Conservation (phyloP, 2,329 filamentous ascomycete genomes). For the Ceratocystis harringtonii region DNA sequence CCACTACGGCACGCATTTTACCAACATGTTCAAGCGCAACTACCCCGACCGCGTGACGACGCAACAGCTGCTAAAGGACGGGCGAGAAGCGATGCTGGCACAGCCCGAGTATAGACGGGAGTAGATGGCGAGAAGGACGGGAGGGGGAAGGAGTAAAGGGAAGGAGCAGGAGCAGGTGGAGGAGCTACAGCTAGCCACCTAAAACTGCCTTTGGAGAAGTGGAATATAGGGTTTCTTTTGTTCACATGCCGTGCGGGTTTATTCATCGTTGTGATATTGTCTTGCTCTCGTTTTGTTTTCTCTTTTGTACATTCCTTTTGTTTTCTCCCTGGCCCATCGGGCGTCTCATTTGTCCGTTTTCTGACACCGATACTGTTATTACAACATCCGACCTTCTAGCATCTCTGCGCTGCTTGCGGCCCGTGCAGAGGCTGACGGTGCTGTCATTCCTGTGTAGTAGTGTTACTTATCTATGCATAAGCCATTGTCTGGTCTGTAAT, state of each 20-base stretch:
- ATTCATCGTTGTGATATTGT: background rate
- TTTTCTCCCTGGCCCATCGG: background rate
- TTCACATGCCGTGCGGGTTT: background rate
- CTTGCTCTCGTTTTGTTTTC: background rate
- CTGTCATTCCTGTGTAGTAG: too few relatives aligned
- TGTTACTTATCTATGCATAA: too few relatives aligned
- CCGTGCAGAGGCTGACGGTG: background rate
- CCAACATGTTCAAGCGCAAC: slow-evolving; percentile 36
- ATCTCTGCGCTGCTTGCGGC: background rate
- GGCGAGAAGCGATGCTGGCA: slow-evolving; percentile 22
- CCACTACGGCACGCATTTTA: slow-evolving; percentile 38
- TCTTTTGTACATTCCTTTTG: background rate
- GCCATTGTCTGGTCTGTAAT: too few relatives aligned
- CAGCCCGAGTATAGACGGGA: slow-evolving; percentile 21
- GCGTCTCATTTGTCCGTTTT: slow-evolving; percentile 6
- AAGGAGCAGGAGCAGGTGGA: background rate
- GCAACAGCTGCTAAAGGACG: slow-evolving; percentile 25
- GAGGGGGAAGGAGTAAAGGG: too few relatives aligned
- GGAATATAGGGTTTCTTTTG: background rate
- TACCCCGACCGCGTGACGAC: slow-evolving; percentile 34
- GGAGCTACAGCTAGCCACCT: background rate
- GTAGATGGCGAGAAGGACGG: background rate
- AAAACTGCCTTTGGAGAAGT: too few relatives aligned
- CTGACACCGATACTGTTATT: background rate
- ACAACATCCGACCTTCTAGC: background rate